phyloP scores from a whole-genome alignment of 1,284 basidiomycete species.

The Heliocybe sulcata region DNA sequence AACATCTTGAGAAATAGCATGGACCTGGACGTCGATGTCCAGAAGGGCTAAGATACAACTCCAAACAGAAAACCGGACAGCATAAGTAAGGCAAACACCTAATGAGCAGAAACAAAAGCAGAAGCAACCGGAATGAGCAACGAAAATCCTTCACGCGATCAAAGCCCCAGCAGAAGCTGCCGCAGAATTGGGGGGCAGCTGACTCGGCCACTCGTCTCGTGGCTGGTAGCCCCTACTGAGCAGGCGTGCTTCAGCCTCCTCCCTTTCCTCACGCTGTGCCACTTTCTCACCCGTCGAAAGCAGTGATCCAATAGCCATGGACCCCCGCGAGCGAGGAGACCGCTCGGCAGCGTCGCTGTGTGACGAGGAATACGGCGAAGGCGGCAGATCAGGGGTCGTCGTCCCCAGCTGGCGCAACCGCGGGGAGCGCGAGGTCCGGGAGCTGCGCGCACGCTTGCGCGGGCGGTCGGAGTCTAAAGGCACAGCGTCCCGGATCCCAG shows the following conservation, averaged over 20 bases:
- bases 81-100: not conserved
- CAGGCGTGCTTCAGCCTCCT: not conserved
- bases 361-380: conserved; percentile 11
- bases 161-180: not conserved
- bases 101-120: not conserved
- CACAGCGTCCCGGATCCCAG: not conserved
- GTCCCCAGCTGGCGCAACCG: not conserved
- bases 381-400: conserved; percentile 1
- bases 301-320: conserved; percentile 11
- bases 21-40: not conserved
- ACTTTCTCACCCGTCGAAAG: conserved; percentile 7
- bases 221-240: not conserved
- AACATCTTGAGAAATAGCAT: not conserved
- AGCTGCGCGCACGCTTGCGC: not conserved
- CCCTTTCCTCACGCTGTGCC: not conserved
- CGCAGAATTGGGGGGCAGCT: not conserved
- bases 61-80: not conserved
- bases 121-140: not conserved
- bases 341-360: conserved; percentile 8
- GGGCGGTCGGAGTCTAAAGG: not conserved
- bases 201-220: not conserved
- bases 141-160: not conserved
- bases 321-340: conserved; percentile 6
- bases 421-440: conserved; percentile 1
- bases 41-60: not conserved